Conservation (phyloP, 2,329 filamentous ascomycete species). For the Botrytis porri region DNA sequence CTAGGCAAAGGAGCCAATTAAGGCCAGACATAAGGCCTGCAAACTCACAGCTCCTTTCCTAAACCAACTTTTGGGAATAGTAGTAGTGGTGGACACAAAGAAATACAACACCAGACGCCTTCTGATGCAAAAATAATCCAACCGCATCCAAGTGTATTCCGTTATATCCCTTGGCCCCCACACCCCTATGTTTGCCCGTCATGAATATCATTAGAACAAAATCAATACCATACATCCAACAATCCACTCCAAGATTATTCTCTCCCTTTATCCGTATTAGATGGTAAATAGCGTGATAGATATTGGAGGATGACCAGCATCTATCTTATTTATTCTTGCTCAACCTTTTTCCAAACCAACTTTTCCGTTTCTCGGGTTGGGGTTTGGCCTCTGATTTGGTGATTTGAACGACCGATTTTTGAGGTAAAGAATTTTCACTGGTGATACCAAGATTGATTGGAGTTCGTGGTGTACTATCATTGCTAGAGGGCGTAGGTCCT, state of each 20-base stretch:
- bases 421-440: conserved; percentile 25
- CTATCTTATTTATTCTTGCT: conserved; percentile 53
- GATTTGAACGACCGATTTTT: neutral
- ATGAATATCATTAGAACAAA: conserved; percentile 25
- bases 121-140: conserved; percentile 26
- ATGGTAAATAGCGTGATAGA: neutral
- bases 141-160: conserved; percentile 23
- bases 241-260: conserved; percentile 21
- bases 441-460: conserved; percentile 36
- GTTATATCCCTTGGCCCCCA: conserved; percentile 11
- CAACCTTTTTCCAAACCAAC: conserved; percentile 83
- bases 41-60: conserved; percentile 2
- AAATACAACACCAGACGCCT: conserved; percentile 25
- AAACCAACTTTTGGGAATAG: neutral
- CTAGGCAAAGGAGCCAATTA: conserved; percentile 12
- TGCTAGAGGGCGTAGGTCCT: conserved; percentile 30
- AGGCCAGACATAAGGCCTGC: conserved; percentile 1
- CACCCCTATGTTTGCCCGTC: conserved; percentile 19
- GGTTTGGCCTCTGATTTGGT: conserved; percentile 11
- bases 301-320: conserved; percentile 1
- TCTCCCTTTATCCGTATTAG: conserved; percentile 19
- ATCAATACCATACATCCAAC: conserved; percentile 6
- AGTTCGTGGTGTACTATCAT: conserved; percentile 27
- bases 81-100: neutral
- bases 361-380: conserved; percentile 71